Base-by-base conservation (phyloP, 176 grass and related monocot genomes). In the Aegilops tauschii region DNA sequence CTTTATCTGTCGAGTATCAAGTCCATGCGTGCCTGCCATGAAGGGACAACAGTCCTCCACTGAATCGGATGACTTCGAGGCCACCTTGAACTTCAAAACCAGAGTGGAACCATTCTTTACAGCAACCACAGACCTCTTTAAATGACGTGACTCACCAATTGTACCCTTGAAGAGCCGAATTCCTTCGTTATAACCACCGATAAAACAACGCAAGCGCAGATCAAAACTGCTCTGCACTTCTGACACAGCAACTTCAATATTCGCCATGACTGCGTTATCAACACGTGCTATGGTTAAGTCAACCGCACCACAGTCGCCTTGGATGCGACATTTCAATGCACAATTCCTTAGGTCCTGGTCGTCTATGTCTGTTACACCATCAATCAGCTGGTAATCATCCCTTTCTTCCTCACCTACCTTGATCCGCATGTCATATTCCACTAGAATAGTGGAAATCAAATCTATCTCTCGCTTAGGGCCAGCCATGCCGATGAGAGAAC, bases 391-490 rank as follows among this genome's bases (percentile, higher is more conserved):
- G 1, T 72, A 52, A 62, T 86, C 84, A 62, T 70, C 65, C 9
- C 69, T 11, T 58, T 70, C 49, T 9, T 59, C 31, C 61, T 58
- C 3, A 7, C 49, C 27, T 27, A 17, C 61, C 52, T 86, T 86
- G 76, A 79, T 70, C 45, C 76, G 61, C 65, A 71, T 61, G 50
- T 80, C 76, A 62, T 62, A 80, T 45, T 86, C 84, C 2, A 86
- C 25, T 17, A 86, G 17, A 86, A 25, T 42, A 47, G 6, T 11
- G 36, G 12, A 11, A 45, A 9, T 17, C 2, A 80, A 18, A 23
- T 86, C 35, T 10, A 86, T 86, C 36, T 76, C 84, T 45, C 76
- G 10, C 76, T 80, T 86, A 62, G 66, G 76, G 1, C 84, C 65
- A 86, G 65, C 5, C 50, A 80, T 79, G 54, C 63, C 14, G 21